A percentile compares a stretch with the other conserved stretches of the same genome.
Evolutionary conservation across 2,329 filamentous ascomycete species (phyloP).

Genomic region (Magnaporthiopsis incrustans): DNA sequence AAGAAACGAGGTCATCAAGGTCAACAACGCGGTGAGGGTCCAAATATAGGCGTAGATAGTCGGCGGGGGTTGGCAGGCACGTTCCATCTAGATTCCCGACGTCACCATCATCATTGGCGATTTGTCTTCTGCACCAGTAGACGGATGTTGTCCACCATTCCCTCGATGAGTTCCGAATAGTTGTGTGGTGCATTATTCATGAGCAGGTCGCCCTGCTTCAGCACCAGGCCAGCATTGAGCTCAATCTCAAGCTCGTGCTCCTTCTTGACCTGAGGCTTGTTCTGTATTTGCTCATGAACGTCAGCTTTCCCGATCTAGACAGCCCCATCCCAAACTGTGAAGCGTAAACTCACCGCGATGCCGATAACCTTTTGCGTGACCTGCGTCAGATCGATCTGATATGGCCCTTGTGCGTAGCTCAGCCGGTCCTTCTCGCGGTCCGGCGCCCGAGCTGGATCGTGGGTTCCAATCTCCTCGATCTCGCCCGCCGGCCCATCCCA

Average conservation of each 20-base stretch:
- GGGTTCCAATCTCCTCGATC: conserved; percentile 33
- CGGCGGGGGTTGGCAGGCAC: neutral
- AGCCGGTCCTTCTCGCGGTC: conserved; percentile 83
- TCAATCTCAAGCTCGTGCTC: conserved; percentile 80
- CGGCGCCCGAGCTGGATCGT: conserved; percentile 31
- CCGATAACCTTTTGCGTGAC: conserved; percentile 48
- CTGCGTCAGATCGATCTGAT: conserved; percentile 89
- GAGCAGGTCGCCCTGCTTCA: conserved; percentile 56
- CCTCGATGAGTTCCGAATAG: conserved; percentile 62
- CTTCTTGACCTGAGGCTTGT: conserved; percentile 41
- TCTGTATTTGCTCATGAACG: conserved; percentile 20
- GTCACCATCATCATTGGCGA: neutral
- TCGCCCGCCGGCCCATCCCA: conserved; percentile 63
- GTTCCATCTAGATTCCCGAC: neutral
- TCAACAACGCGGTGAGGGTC: too few species aligned
- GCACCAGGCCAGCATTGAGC: conserved; percentile 52
- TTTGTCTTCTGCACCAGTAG: conserved; percentile 36
- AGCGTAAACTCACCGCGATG: conserved; percentile 9
- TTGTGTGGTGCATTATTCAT: conserved; percentile 44
- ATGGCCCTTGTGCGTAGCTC: conserved; percentile 81
- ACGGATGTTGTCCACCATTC: conserved; percentile 66
- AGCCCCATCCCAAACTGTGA: conserved; percentile 6
- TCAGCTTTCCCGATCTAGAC: neutral
- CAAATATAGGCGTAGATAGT: neutral
- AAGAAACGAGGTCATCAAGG: neutral